Base-by-base conservation (phyloP, 2,329 filamentous ascomycete genomes). In the Colletotrichum limetticola region DNA sequence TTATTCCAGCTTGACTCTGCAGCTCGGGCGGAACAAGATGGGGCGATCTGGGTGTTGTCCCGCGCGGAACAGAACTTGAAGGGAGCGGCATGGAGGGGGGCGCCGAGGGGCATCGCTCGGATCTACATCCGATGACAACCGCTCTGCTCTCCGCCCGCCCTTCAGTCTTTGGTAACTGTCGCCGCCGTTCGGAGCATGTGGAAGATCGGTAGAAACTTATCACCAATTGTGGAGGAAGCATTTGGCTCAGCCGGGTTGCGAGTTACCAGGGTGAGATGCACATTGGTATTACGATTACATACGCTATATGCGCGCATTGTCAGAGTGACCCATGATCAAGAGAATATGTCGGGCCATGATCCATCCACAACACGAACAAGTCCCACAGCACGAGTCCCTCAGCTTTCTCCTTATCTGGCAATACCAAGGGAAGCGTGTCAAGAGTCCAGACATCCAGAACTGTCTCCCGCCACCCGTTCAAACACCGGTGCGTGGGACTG, bases 51-150 rank as follows among this genome's bases (percentile, higher is more conserved):
- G 30, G 1, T 32, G 16, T 24, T 56, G 57, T 58, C 65, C 67
- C 53, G 60, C 53, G 55, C 60, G 61, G 60, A 65, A 66, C 52
- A 55, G 19, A 35, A 7, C 37, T 46, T 5, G 14, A 46, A 46
- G 37, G 26, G 35, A 30, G 57, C 28, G 28, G 53, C 14, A 28
- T 32, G 52, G 37, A 14, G 22, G 35, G 9, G n/a, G 26, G 11
- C 6, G 22, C 22, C 22, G 46, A n/a, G 60, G 30, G 26, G 60
- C 35, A 19, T 26, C 24, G 19, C 37, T 62, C 60, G 42, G 60
- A 49, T 64, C 32, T 30, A 64, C 64, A 62, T 63, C 58, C 69
- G 65, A 68, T 66, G 70, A 22, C 66, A 68, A 49, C 70, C 70
- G 70, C 66, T 52, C 57, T 62, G 66, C 66, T 52, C 49, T 57